Evolutionary conservation across 345 rosid genomes (phyloP), one percentile per base, ranked within the genome.

Genomic region (Lepidium didymum): DNA sequence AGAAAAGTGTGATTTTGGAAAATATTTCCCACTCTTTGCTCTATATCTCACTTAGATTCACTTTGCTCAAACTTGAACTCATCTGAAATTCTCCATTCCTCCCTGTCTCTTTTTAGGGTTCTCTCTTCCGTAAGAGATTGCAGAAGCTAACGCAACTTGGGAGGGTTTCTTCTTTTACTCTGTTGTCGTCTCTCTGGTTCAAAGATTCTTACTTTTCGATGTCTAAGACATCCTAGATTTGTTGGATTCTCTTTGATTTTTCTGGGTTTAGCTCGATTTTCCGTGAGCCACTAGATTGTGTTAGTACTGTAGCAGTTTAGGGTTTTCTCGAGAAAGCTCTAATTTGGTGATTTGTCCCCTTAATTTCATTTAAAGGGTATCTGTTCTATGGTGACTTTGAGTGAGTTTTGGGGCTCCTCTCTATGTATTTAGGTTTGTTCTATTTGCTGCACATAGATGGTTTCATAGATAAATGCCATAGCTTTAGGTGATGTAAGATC

Each of bases 1-100:
- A 53, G 31, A 75, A 72, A 81, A 79, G 90, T 68, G 79, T 72
- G 52, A 80, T 23, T 73, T 75, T 76, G 65, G 75, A 77, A 55
- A 63, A 69, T 43, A 29, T 56, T 65, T 65, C 53, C 79, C 67
- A 45, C 69, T 68, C 74, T 56, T 51, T 35, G n/a, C 12, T 37
- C 3, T 41, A 13, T 43, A 46, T 56, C 54, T 55, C 70, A 69
- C 67, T 78, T 64, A 67, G 78, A 79, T 81, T 75, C 49, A 73
- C 74, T 55, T 78, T 75, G 25, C 50, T 78, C 78, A 38, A 77
- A 65, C 81, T 80, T 70, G 53, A 19, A 38, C 8, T 57, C 27
- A 41, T 73, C 36, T 15, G 23, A 45, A 56, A 47, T 37, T 35
- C 77, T 56, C 67, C 58, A 44, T 68, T 56, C 9, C 31, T 68